These are phyloP conservation scores for Boletus barrowsii DNA, from an alignment of 768 basidiomycete genomes.

Conservation along the genomic window DNA sequence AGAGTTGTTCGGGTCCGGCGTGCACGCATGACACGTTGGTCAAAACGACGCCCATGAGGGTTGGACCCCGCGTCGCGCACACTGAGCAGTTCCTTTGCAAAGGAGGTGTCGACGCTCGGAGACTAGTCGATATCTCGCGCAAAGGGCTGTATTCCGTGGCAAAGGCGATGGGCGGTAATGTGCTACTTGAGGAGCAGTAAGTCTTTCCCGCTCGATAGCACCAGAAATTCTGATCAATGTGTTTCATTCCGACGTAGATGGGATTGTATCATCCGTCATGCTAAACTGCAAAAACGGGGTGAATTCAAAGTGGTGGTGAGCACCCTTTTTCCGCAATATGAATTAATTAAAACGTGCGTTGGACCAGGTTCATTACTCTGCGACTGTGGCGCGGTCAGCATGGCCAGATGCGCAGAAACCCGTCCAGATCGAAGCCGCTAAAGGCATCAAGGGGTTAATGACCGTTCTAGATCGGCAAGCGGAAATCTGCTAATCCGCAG, in stretches of 20 bases:
- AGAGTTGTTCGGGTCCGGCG: slow-evolving; percentile 35
- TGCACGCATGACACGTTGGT: slow-evolving; percentile 24
- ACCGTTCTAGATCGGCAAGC: slow-evolving; percentile 35
- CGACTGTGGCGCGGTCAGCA: slow-evolving; percentile 35
- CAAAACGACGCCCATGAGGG: slow-evolving; percentile 22
- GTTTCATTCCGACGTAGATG: slow-evolving; percentile 26
- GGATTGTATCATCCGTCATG: slow-evolving; percentile 35
- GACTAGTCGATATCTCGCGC: slow-evolving; percentile 34
- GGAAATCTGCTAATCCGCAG: slow-evolving; percentile 20
- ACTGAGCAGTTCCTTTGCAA: slow-evolving; percentile 34
- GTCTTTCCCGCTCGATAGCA: slow-evolving; percentile 17
- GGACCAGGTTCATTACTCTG: slow-evolving; percentile 32
- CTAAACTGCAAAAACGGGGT: slow-evolving; percentile 27
- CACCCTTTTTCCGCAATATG: slow-evolving; percentile 3
- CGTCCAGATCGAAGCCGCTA: slow-evolving; percentile 34
- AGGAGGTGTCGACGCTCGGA: slow-evolving; percentile 35
- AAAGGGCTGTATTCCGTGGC: slow-evolving; percentile 32
- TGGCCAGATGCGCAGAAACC: slow-evolving; percentile 37
- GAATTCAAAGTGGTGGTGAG: slow-evolving; percentile 36
- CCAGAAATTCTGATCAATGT: slow-evolving; percentile 11
- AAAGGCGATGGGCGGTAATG: slow-evolving; percentile 35
- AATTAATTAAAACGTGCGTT: slow-evolving; percentile 11
- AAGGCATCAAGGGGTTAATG: slow-evolving; percentile 36
- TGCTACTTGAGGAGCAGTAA: slow-evolving; percentile 36
- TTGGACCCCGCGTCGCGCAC: slow-evolving; percentile 35